These are phyloP conservation scores for Phialemonium atrogriseum DNA, from an alignment of 2,329 filamentous ascomycete species.

Conservation along the genomic window DNA sequence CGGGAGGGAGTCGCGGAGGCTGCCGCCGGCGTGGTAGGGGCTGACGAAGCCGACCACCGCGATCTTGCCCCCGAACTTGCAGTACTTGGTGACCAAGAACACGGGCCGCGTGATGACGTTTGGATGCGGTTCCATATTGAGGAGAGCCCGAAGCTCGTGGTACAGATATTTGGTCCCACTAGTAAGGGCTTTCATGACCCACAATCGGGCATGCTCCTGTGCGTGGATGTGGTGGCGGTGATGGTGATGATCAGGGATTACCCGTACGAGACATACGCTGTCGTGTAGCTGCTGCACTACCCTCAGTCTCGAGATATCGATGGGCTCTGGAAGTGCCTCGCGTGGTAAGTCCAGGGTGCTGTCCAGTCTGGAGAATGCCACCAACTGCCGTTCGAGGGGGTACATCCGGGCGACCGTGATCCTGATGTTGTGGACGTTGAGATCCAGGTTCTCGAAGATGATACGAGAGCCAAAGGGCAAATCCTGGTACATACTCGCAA, in stretches of 20 bases:
- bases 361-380: conserved; percentile 32
- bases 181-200: conserved; percentile 51
- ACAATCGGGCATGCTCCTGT: conserved; percentile 21
- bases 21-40: conserved; percentile 44
- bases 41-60: conserved; percentile 50
- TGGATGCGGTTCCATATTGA: conserved; percentile 41
- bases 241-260: no score
- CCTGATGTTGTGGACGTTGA: conserved; percentile 34
- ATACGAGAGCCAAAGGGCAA: conserved; percentile 51
- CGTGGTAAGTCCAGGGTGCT: conserved; percentile 33
- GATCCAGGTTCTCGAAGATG: conserved; percentile 41
- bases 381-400: conserved; percentile 43
- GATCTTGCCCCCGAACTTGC: conserved; percentile 46
- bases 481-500: conserved; percentile 29
- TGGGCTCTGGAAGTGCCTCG: conserved; percentile 29
- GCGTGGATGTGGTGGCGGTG: conserved; percentile 24
- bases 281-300: conserved; percentile 49
- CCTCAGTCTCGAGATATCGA: conserved; percentile 42
- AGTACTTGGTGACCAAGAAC: conserved; percentile 47
- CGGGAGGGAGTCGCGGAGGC: conserved; percentile 46
- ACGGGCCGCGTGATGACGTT: conserved; percentile 43
- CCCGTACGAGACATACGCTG: conserved; percentile 50
- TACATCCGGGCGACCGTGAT: conserved; percentile 41
- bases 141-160: conserved; percentile 49
- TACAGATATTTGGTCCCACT: conserved; percentile 53